A percentile compares a stretch with the other conserved stretches of the same genome.
Evolutionary conservation across 2,329 filamentous ascomycete genomes (phyloP).

Genomic region (Monilinia aucupariae): DNA sequence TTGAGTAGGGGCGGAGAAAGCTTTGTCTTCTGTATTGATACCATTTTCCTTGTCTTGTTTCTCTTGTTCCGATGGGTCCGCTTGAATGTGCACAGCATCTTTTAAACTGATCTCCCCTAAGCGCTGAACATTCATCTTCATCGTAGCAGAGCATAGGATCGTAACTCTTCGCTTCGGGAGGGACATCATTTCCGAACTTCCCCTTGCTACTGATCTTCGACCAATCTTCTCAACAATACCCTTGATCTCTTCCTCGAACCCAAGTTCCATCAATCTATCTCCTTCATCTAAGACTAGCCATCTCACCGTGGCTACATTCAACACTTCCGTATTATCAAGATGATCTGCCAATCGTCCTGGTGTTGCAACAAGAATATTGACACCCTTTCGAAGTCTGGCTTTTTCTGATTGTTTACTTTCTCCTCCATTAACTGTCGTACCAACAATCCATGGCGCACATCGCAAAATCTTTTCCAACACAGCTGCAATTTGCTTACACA

Average conservation of each 20-base stretch:
- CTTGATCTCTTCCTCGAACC: constrained; percentile 90
- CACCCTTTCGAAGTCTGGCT: constrained; percentile 83
- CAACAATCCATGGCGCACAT: constrained; percentile 92
- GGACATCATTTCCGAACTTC: constrained; percentile 52
- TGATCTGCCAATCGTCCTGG: constrained; percentile 89
- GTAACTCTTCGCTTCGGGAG: constrained; percentile 76
- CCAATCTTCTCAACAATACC: constrained; percentile 79
- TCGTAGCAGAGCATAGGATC: constrained; percentile 88
- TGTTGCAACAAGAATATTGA: constrained; percentile 94
- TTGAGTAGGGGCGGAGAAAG: constrained; percentile 81
- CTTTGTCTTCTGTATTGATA: constrained; percentile 42
- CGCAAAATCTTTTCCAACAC: constrained; percentile 80
- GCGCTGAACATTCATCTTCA: constrained; percentile 96
- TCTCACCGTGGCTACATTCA: constrained; percentile 81
- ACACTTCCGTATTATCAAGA: constrained; percentile 80
- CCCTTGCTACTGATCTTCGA: constrained; percentile 54
- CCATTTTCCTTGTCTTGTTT: constrained; percentile 47
- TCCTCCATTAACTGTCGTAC: constrained; percentile 71
- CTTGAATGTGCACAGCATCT: constrained; percentile 81
- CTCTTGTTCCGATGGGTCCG: constrained; percentile 48
- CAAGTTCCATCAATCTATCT: constrained; percentile 96
- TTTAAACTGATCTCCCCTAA: constrained; percentile 92
- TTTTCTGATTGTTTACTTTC: constrained; percentile 78
- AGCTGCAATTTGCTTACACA: constrained; percentile 87
- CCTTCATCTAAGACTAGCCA: constrained; percentile 96